Evolutionary conservation across 495 filamentous ascomycete genomes (phyloP), one percentile per base, ranked within the genome.

Genomic region (Neurospora sp.): DNA sequence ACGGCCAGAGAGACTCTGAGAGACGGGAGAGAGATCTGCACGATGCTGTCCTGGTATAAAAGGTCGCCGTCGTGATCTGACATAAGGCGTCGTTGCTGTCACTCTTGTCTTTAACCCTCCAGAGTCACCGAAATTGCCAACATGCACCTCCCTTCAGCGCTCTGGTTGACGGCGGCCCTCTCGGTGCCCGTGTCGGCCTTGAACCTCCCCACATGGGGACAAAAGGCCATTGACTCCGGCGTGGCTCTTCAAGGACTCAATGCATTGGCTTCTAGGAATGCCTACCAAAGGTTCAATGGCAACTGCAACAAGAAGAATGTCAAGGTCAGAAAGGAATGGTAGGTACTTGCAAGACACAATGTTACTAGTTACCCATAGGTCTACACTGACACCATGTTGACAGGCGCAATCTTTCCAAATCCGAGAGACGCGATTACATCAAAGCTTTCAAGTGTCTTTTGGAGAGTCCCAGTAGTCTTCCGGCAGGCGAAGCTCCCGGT

Each of bases 391-490:
- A 68, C 44, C 6, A 37, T 68, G 16, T 14, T 3, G 4, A 12
- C 44, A 90, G 89, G 87, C 77, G 82, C 39, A 77, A 82, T 0
- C 80, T 91, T 4, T 76, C 79, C 12, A 77, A 74, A 8, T 3
- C 40, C 0, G 80, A 92, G 77, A 86, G 87, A 71, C 88, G 80
- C 68, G 78, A 79, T 16, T 94, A 89, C 74, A 91, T 90, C 74
- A 75, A 84, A n/a, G 89, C 92, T 2, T 87, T 93, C 6, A 82
- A 88, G 68, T 94, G 92, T 78, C 72, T 94, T 6, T 83, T 86
- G 75, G 73, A 73, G 2, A 80, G 83, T 75, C 87, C 90, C 20
- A 88, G 87, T 82, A 44, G 71, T 10, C 71, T 78, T 39, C 61
- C 72, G 0, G 16, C 71, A 1, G 76, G 72, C 80, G 84, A 41